These are phyloP conservation scores for Saccharomycopsis sp. DNA, from an alignment of 805 yeast genomes.

Conservation along the genomic window DNA sequence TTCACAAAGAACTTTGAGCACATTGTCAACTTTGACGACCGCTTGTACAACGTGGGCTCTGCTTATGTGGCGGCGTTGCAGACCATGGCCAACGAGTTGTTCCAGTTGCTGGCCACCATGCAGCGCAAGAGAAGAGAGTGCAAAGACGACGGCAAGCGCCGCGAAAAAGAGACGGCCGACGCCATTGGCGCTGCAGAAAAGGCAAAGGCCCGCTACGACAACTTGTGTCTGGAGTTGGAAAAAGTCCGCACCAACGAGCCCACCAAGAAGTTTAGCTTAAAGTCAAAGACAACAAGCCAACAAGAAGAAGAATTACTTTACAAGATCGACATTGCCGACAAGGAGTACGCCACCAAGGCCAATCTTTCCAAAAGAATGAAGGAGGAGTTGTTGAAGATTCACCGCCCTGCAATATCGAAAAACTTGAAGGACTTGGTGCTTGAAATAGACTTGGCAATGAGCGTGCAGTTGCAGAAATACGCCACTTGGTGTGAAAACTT, in stretches of 20 bases:
- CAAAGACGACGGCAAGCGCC: slow-evolving; percentile 73
- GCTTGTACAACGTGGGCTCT: slow-evolving; percentile 57
- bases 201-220: slow-evolving; percentile 70
- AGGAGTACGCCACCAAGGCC: slow-evolving; percentile 75
- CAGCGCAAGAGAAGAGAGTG: slow-evolving; percentile 62
- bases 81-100: slow-evolving; percentile 78
- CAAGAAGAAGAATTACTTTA: slow-evolving; percentile 82
- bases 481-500: slow-evolving; percentile 81
- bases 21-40: slow-evolving; percentile 71
- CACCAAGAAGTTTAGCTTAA: slow-evolving; percentile 69
- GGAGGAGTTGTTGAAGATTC: slow-evolving; percentile 58
- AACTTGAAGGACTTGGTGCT: slow-evolving; percentile 68
- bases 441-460: slow-evolving; percentile 84
- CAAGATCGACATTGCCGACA: slow-evolving; percentile 77
- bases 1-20: slow-evolving; percentile 58
- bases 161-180: slow-evolving; percentile 79
- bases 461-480: slow-evolving; percentile 80
- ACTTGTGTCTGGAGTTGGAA: slow-evolving; percentile 80
- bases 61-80: slow-evolving; percentile 73
- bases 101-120: slow-evolving; percentile 60
- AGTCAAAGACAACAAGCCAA: slow-evolving; percentile 64
- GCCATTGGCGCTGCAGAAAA: slow-evolving; percentile 80
- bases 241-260: slow-evolving; percentile 76
- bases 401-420: slow-evolving; percentile 69
- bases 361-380: slow-evolving; percentile 63